Evolutionary conservation across 139 green algal species (phyloP).

Genomic region (Coelastrella sp.): DNA sequence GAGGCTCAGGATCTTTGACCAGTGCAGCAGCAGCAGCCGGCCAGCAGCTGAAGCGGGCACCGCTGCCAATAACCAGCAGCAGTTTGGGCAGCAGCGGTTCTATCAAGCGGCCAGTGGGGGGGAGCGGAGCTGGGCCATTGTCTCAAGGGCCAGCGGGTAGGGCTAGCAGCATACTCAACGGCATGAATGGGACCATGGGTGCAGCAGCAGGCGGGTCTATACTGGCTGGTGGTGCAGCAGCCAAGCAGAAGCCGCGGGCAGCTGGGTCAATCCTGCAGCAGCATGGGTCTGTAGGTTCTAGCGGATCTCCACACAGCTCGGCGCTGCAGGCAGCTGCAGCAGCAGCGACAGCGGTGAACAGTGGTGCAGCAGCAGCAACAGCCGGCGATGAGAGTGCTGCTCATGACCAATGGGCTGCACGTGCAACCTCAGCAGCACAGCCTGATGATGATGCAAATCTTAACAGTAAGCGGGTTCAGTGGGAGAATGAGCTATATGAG

Average conservation of each 20-base stretch:
- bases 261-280: not conserved
- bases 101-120: not conserved
- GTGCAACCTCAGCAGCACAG: not conserved
- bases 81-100: not conserved
- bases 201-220: not conserved
- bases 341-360: not conserved
- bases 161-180: constrained; percentile 15
- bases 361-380: not conserved
- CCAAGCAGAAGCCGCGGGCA: not conserved
- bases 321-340: not conserved
- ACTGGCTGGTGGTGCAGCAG: not conserved
- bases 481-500: constrained; percentile 47
- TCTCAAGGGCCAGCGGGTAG: constrained; percentile 22
- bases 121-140: constrained; percentile 4
- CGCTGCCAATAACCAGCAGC: not conserved
- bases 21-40: not conserved
- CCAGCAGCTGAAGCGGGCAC: not conserved
- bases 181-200: constrained; percentile 1
- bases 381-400: not conserved
- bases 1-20: not conserved
- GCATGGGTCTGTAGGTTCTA: not conserved
- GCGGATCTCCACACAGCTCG: too few relatives aligned
- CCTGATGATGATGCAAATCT: not conserved
- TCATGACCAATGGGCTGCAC: not conserved
- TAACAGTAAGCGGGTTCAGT: constrained; percentile 40